Percentiles rank a stretch among this genome's conserved stretches.
phyloP scores from a whole-genome alignment of 495 filamentous ascomycete genomes.

The Penicillium alfredii region DNA sequence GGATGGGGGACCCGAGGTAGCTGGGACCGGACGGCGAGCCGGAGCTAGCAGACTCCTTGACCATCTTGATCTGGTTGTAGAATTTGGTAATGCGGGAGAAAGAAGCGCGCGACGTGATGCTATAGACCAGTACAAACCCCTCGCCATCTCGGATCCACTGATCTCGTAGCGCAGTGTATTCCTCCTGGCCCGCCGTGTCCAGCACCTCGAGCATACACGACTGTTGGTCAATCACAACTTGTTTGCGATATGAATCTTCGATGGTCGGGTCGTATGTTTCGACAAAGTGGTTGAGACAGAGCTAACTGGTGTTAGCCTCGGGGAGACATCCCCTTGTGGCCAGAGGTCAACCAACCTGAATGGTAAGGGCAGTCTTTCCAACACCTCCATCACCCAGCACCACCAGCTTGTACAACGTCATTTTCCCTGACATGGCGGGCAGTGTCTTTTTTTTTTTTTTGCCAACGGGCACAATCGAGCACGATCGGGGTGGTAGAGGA shows the following conservation, averaged over 20 bases:
- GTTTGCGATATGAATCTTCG: slow-evolving; percentile 96
- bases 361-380: slow-evolving; percentile 95
- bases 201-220: slow-evolving; percentile 98
- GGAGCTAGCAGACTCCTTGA: slow-evolving; percentile 86
- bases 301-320: slow-evolving; percentile 32
- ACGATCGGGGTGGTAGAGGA: too few species aligned
- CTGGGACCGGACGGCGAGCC: slow-evolving; percentile 53
- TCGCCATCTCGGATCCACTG: too few species aligned
- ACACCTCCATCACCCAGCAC: slow-evolving; percentile 92
- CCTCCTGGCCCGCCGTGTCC: too few species aligned
- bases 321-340: background rate
- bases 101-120: slow-evolving; percentile 91
- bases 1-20: slow-evolving; percentile 63
- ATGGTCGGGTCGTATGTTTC: slow-evolving; percentile 95
- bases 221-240: slow-evolving; percentile 93
- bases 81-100: slow-evolving; percentile 93
- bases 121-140: slow-evolving; percentile 98
- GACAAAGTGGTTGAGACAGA: slow-evolving; percentile 74
- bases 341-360: slow-evolving; percentile 65
- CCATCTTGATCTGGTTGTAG: slow-evolving; percentile 92
- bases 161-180: too few species aligned
- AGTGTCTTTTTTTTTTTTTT: too few species aligned
- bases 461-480: too few species aligned
- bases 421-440: slow-evolving; percentile 64
- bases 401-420: slow-evolving; percentile 98